Evolutionary conservation across 2,329 filamentous ascomycete genomes (phyloP).

Genomic region (Claviceps arundinis): DNA sequence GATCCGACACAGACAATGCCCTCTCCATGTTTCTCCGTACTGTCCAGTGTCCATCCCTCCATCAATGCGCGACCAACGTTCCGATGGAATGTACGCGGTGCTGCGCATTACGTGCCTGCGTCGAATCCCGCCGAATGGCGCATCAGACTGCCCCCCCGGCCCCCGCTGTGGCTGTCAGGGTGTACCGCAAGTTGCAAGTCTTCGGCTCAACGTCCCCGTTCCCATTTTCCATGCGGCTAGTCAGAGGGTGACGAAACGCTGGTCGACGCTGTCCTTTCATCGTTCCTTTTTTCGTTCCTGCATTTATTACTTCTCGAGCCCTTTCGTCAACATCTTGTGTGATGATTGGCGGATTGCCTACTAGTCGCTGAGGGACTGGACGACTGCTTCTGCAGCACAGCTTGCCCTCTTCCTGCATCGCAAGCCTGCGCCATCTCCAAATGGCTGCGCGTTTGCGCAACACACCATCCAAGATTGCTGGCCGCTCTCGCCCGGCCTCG

Average conservation of each 20-base stretch:
- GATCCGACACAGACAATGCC: not conserved
- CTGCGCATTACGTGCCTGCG: not conserved
- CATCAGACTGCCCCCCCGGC: not conserved
- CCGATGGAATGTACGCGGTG: not conserved
- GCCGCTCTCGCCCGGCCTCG: not conserved
- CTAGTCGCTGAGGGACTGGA: not conserved
- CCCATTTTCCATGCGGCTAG: not conserved
- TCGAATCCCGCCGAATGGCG: constrained; percentile 2
- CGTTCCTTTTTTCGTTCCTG: not conserved
- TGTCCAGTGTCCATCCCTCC: not conserved
- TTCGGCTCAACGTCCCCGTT: not conserved
- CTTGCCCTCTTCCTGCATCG: not conserved
- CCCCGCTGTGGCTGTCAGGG: constrained; percentile 2
- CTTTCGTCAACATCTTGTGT: not conserved
- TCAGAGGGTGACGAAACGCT: not conserved
- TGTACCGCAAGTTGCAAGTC: not conserved
- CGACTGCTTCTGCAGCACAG: not conserved
- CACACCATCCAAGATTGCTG: constrained; percentile 12
- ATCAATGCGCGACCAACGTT: not conserved
- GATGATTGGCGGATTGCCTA: no score
- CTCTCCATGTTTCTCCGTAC: not conserved
- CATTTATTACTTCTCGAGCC: not conserved
- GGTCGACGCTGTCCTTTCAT: not conserved
- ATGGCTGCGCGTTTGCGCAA: constrained; percentile 19
- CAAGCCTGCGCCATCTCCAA: constrained; percentile 9